Percentiles rank a stretch among this genome's conserved stretches.
These are phyloP conservation scores for Chalciporus piperatus DNA, from an alignment of 768 basidiomycete species.

Conservation along the genomic window DNA sequence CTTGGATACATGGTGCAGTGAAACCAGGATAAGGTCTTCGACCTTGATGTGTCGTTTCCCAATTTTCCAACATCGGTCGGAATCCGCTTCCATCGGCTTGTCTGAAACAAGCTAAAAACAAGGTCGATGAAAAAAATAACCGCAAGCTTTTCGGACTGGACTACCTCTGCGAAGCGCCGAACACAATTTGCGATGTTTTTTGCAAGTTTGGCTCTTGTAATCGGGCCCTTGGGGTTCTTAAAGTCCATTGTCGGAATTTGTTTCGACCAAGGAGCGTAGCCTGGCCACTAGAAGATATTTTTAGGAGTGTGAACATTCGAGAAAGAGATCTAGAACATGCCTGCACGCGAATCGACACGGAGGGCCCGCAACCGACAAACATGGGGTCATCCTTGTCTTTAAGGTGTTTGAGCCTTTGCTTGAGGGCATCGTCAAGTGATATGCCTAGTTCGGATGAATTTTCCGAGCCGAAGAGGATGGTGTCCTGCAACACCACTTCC, in stretches of 20 bases:
- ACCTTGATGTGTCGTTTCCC: conserved; percentile 54
- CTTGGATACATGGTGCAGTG: conserved; percentile 79
- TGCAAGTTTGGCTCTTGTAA: conserved; percentile 72
- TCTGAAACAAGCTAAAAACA: conserved; percentile 44
- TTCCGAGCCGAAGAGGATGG: conserved; percentile 60
- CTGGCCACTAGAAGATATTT: conserved; percentile 60
- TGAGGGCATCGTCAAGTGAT: conserved; percentile 60
- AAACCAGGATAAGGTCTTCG: conserved; percentile 70
- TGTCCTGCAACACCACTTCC: conserved; percentile 59
- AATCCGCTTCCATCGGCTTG: conserved; percentile 60
- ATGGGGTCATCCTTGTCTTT: conserved; percentile 60
- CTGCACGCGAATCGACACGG: conserved; percentile 76
- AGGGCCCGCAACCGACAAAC: conserved; percentile 71
- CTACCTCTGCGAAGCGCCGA: conserved; percentile 61
- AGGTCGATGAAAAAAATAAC: conserved; percentile 5
- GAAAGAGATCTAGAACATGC: conserved; percentile 34
- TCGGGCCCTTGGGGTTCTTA: conserved; percentile 71
- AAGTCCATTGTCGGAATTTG: conserved; percentile 85
- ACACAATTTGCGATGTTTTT: conserved; percentile 80
- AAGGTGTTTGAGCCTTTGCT: conserved; percentile 54
- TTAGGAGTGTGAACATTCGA: not conserved
- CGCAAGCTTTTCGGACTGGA: conserved; percentile 9
- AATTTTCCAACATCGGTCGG: conserved; percentile 61
- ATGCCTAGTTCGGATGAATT: conserved; percentile 59
- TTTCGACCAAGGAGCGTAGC: conserved; percentile 72